Base-by-base conservation (phyloP, 129 eudicot genomes). In the Ambrosia trifida region DNA sequence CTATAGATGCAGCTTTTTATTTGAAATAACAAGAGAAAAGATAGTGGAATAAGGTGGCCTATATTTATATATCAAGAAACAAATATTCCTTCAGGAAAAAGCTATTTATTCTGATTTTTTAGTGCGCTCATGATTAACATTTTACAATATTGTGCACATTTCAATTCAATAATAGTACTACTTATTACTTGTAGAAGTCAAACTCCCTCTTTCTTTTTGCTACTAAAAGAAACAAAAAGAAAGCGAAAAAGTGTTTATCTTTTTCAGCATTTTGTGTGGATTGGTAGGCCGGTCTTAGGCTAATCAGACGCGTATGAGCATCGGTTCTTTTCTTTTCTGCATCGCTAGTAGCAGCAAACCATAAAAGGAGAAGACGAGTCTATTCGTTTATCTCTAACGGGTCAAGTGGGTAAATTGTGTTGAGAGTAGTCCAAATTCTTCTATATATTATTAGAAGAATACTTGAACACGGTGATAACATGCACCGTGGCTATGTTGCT, bases 71-170 rank as follows among this genome's bases (percentile, higher is more conserved):
- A 33, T 50, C 36, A 49, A 66, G 72, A 70, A 66, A 84, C 54
- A 52, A 44, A 77, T 82, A 62, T 64, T 77, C 76, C 52, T 56
- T 73, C 57, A 43, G 14, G 14, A 30, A 53, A 80, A 84, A 69
- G 66, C 62, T 64, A 52, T 20, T 70, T 74, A 73, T 72, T 70
- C 83, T 57, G 38, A 40, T 73, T 24, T 68, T 65, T 33, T 72
- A 77, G 81, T 80, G 80, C 85, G 73, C 45, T 81, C 74, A 84
- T 84, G 79, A 72, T 81, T 80, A 61, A 76, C 43, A 80, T 18
- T 51, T 73, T 69, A 53, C 53, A n/a, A n/a, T n/a, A 52, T 73
- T 64, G 62, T 62, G 77, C 83, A 74, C 72, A 73, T 61, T 19
- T 74, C 63, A 80, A 62, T 74, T 80, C 59, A 74, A 80, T 80